These are phyloP conservation scores for Rhynchospora tenuis DNA, from an alignment of 176 grass and related monocot genomes.

Conservation along the genomic window DNA sequence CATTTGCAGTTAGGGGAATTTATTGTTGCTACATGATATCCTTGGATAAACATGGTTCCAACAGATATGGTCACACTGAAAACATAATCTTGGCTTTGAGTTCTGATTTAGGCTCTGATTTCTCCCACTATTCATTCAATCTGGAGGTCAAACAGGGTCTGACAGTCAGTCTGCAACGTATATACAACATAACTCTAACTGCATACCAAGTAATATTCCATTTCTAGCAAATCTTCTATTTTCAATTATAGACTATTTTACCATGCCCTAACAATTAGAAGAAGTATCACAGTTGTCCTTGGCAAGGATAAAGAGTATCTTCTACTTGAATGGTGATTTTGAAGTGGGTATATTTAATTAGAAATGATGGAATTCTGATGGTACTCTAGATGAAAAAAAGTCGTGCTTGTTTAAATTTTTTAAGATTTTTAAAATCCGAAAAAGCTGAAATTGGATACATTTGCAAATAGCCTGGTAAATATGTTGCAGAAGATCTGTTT, in stretches of 20 bases:
- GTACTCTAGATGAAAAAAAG: neutral
- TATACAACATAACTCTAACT: constrained; percentile 40
- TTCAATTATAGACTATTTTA: neutral
- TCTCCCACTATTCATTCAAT: constrained; percentile 38
- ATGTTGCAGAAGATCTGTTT: neutral
- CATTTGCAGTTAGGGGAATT: constrained; percentile 46
- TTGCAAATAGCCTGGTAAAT: neutral
- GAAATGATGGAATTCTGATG: neutral
- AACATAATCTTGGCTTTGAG: constrained; percentile 58
- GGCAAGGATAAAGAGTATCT: neutral
- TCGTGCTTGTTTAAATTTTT: neutral
- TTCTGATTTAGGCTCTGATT: constrained; percentile 54
- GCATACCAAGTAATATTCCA: constrained; percentile 41
- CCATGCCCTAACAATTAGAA: neutral
- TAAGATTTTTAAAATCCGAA: neutral
- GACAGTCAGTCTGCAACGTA: constrained; percentile 28
- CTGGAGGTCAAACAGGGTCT: constrained; percentile 22
- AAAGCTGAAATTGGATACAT: neutral
- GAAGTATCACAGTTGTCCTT: neutral
- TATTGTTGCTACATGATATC: constrained; percentile 70
- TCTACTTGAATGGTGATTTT: neutral
- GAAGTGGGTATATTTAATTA: neutral
- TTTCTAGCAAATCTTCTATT: neutral
- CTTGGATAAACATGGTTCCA: constrained; percentile 24
- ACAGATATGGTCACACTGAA: constrained; percentile 12